These are phyloP conservation scores for Alliaria petiolata DNA, from an alignment of 345 rosid genomes.

Conservation along the genomic window DNA sequence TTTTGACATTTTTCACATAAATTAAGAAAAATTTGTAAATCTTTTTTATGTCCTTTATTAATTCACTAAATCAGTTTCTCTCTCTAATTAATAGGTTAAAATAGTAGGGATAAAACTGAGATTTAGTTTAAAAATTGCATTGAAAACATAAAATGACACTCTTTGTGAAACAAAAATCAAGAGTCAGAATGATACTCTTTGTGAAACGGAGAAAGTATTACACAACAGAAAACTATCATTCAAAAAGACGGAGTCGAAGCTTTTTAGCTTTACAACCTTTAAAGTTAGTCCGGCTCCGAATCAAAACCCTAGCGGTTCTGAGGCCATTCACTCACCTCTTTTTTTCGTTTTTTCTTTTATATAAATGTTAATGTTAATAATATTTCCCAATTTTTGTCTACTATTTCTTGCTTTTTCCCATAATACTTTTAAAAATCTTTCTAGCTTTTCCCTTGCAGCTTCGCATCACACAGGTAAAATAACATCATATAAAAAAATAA, in stretches of 20 bases:
- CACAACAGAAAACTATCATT: background rate
- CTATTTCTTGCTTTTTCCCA: background rate
- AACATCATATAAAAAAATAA: too few species aligned
- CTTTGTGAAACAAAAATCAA: too few species aligned
- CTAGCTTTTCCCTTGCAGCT: background rate
- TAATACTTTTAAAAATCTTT: background rate
- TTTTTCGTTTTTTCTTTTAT: background rate
- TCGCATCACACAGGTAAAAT: background rate
- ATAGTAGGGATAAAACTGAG: too few species aligned
- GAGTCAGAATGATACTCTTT: too few species aligned
- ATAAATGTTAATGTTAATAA: background rate
- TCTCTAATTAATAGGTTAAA: too few species aligned
- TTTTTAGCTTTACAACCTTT: slow-evolving; percentile 23
- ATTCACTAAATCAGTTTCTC: too few species aligned
- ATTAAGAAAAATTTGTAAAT: too few species aligned
- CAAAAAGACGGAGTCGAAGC: background rate
- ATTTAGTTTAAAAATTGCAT: too few species aligned
- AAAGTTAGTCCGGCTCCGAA: slow-evolving; percentile 25
- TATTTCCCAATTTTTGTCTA: background rate
- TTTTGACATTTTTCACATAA: too few species aligned
- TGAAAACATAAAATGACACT: too few species aligned
- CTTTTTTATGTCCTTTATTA: too few species aligned
- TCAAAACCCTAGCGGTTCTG: slow-evolving; percentile 10
- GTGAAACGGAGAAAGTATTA: too few species aligned
- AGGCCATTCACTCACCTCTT: slow-evolving; percentile 4